Base-by-base conservation (phyloP, 1,284 basidiomycete species). In the Coniferiporia weirii region DNA sequence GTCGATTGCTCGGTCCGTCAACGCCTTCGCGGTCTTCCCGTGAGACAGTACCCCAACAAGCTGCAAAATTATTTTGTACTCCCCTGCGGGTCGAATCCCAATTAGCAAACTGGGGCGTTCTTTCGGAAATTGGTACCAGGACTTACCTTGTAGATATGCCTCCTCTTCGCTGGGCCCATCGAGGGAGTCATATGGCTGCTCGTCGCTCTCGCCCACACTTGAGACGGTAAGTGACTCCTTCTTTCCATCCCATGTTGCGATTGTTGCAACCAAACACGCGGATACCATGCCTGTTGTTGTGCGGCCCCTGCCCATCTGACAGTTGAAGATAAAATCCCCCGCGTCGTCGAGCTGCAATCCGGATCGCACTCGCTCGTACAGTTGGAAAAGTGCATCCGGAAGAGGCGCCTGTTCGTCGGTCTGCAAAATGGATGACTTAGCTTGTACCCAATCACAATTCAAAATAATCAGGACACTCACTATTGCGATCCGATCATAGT, bases 391-490 rank as follows among this genome's bases (percentile, higher is more conserved):
- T 5, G 93, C 92, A 44, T 80, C 87, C 0, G 95, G 95, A 13
- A 98, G 77, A 1, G 95, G 95, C 0, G 95, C 93, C 76, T 96
- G 95, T 72, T 98, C 95, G 68, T 98, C 95, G 12, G 94, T 98
- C 93, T 94, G 69, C 1, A 59, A 58, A 38, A 5, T n/a, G 27
- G 34, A 1, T 13, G n/a, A 17, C 19, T 12, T 45, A 54, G 27
- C 12, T 22, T 32, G 53, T 15, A 2, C n/a, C 27, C 57, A 0
- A 49, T n/a, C 46, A 19, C 45, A 49, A 32, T 20, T 44, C 57
- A 61, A 22, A 20, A n/a, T 47, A 12, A 17, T 19, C 32, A 38
- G 9, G 22, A 45, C 27, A 76, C 88, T 66, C 69, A 93, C 91
- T 66, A 93, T 93, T 20, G 95, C 88, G 53, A 93, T 81, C 17